Evolutionary conservation across 106 monocot genomes (phyloP).

Genomic region (Posidonia australis): DNA sequence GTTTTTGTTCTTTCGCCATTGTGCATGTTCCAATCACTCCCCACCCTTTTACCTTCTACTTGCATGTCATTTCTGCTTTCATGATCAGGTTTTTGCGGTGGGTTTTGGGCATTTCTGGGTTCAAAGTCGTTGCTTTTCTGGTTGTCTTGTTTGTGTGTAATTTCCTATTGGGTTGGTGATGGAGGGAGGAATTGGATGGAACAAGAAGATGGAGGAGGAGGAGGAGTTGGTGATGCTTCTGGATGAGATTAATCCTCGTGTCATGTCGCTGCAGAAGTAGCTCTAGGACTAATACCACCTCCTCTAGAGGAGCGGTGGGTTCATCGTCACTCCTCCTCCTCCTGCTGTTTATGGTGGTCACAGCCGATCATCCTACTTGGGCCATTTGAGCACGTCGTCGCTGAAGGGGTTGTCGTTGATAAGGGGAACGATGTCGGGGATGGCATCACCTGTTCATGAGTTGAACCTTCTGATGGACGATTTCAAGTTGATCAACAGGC

Average conservation of each 20-base stretch:
- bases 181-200: neutral
- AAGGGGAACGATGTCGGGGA: neutral
- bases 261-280: neutral
- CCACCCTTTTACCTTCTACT: neutral
- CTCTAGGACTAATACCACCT: neutral
- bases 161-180: neutral
- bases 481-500: neutral
- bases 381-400: neutral
- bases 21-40: slow-evolving; percentile 5
- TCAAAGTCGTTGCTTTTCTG: neutral
- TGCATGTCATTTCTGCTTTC: neutral
- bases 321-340: neutral
- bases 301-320: neutral
- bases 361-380: neutral
- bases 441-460: neutral
- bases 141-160: neutral
- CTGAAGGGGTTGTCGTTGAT: neutral
- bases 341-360: too few relatives aligned
- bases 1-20: slow-evolving; percentile 5
- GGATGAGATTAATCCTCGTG: slow-evolving; percentile 3
- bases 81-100: neutral
- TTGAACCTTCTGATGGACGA: neutral
- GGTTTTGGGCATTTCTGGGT: neutral
- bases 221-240: slow-evolving; percentile 9
- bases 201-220: slow-evolving; percentile 3